Evolutionary conservation across 805 yeast species (phyloP), one percentile per base, ranked within the genome.

Genomic region (Crinitomyces ghanaensis): DNA sequence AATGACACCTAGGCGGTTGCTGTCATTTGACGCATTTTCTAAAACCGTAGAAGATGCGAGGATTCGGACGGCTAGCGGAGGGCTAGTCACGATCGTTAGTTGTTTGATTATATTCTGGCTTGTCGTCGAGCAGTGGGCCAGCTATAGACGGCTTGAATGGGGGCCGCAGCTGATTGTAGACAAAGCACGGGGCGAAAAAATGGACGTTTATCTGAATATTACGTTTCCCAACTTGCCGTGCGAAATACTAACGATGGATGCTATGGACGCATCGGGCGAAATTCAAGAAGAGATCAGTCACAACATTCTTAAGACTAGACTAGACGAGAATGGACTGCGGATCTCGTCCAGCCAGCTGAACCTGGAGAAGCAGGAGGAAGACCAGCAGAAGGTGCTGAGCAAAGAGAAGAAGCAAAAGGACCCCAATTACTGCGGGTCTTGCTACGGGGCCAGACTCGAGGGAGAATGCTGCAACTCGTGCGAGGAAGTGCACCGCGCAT

Each of bases 41-140:
- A 88, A 86, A 58, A 82, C 96, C 4, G 86, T 83, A 22, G 97
- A 88, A 50, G 98, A 91, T 54, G 93, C 93, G 6, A 70, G 82
- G 32, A 72, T 91, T 40, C 74, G 80, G 41, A 91, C 98, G 3
- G 68, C 88, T 4, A 68, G 88, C 6, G 98, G 98, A 34, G 98
- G 95, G 2, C 48, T 84, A 18, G 81, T 91, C 49, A 84, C 97
- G 2, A 48, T 91, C 26, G 59, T 72, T 2, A 79, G 95, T 49
- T 48, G 73, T 2, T 32, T 73, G 4, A 63, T 80, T 2, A 75
- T 83, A 12, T 36, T 77, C 15, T 45, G 78, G 33, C 63, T 91
- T 40, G 59, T 85, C 31, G 38, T 75, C 19, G 74, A 74, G 43
- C 97, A 91, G 56, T 82, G 88, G 72, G 44, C 51, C 21, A 83